Percentiles rank a stretch among this genome's conserved stretches.
Conservation (phyloP, 352 stramenopile species). For the Phytophthora sp. region DNA sequence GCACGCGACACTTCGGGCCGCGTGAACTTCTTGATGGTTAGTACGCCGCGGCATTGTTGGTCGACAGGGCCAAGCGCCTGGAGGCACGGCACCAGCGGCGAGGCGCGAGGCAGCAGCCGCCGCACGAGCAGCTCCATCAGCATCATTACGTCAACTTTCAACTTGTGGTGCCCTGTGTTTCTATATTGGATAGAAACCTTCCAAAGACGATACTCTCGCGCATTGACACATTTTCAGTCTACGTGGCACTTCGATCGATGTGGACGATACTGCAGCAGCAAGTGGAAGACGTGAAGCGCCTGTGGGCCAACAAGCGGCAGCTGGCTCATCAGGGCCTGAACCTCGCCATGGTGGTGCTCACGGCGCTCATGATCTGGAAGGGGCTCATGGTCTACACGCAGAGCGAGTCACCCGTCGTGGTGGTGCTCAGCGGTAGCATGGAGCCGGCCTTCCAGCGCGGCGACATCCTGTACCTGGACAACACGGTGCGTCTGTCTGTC, state of each 20-base stretch:
- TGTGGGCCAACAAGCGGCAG: slow-evolving; percentile 98
- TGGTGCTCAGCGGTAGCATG: slow-evolving; percentile 99
- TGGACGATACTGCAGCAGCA: slow-evolving; percentile 80
- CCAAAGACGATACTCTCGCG: neutral
- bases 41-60: slow-evolving; percentile 32
- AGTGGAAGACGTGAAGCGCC: slow-evolving; percentile 96
- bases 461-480: slow-evolving; percentile 98
- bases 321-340: slow-evolving; percentile 97
- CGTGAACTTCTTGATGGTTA: slow-evolving; percentile 62
- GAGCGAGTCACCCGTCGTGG: slow-evolving; percentile 97
- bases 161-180: neutral
- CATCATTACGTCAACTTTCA: slow-evolving; percentile 10
- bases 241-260: slow-evolving; percentile 28
- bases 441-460: slow-evolving; percentile 99
- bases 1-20: slow-evolving; percentile 15
- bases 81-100: too few relatives aligned
- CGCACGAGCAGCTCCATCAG: slow-evolving; percentile 29
- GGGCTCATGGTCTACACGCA: slow-evolving; percentile 97
- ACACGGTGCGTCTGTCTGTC: slow-evolving; percentile 74
- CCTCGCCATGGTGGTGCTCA: slow-evolving; percentile 99
- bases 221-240: neutral
- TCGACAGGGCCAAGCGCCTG: neutral
- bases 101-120: too few relatives aligned
- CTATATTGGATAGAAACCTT: neutral
- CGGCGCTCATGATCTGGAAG: slow-evolving; percentile 99